Evolutionary conservation across 768 basidiomycete species (phyloP), one percentile per base, ranked within the genome.

Genomic region (Terana coerulea): DNA sequence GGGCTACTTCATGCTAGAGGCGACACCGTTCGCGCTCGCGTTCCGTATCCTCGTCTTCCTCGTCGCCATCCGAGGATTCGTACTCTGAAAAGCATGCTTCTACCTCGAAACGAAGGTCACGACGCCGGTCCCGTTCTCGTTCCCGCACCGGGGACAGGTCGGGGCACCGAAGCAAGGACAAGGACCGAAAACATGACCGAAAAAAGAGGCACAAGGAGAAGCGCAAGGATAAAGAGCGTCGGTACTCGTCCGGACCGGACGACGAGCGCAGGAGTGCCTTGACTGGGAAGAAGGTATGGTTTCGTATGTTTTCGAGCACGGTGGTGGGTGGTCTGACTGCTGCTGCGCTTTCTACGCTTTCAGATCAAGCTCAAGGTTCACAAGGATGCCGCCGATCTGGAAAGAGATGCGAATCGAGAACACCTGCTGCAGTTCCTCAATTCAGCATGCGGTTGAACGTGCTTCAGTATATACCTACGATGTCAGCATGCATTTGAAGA

Each of bases 301-400:
- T 43, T 21, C 44, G 14, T 47, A 17, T 43, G 3, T n/a, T 30
- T 42, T 39, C 11, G 49, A 31, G n/a, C 51, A 14, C 29, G 2
- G 7, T 19, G 24, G 12, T 37, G 3, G 31, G 43, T 30, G 15
- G 7, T 45, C 33, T 30, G 25, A 3, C 40, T 26, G 2, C 19
- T 14, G 11, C 33, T 28, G 8, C 12, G 9, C 47, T 33, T 47
- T 9, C 26, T 3, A 2, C 36, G 6, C 19, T 36, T 21, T 17
- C 51, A 83, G 82, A 83, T 83, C 42, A 83, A 83, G 61, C 63
- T 83, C 35, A 83, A 81, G 62, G 77, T 84, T 11, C 79, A 78
- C 69, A 81, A 79, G 59, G 79, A 80, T 47, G 76, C 75, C 35
- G 74, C 67, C 17, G 82, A 83, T 53, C 64, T 75, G 34, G 80